Conservation (phyloP, 2,329 filamentous ascomycete genomes). For the Nannizziopsis arthrosporioides region DNA sequence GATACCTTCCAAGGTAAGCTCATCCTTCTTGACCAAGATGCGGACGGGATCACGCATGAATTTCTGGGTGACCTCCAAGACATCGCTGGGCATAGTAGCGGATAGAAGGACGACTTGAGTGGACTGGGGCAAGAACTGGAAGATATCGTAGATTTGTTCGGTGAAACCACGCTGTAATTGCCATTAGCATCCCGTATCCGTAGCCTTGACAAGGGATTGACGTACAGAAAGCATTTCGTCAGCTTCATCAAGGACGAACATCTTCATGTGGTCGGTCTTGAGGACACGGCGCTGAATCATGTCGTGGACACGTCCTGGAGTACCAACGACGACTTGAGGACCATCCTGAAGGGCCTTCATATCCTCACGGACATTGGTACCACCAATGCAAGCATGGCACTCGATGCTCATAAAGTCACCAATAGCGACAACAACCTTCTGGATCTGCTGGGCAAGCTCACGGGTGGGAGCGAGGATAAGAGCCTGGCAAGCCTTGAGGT, state of each 20-base stretch:
- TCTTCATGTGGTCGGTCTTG: constrained; percentile 97
- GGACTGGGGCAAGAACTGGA: constrained; percentile 93
- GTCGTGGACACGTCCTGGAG: constrained; percentile 95
- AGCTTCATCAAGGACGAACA: constrained; percentile 98
- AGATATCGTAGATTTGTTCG: constrained; percentile 99
- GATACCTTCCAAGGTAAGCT: constrained; percentile 98
- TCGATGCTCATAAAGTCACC: constrained; percentile 99
- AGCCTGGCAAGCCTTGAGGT: constrained; percentile 92
- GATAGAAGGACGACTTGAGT: constrained; percentile 98
- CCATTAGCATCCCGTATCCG: background rate
- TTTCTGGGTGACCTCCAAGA: constrained; percentile 98
- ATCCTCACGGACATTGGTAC: constrained; percentile 94
- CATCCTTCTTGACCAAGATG: constrained; percentile 99
- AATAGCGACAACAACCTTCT: constrained; percentile 97
- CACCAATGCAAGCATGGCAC: constrained; percentile 98
- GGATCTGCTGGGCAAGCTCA: constrained; percentile 97
- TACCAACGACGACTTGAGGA: constrained; percentile 94
- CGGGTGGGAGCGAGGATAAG: constrained; percentile 95
- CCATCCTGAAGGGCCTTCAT: constrained; percentile 96
- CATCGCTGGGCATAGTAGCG: constrained; percentile 97
- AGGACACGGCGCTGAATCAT: constrained; percentile 98
- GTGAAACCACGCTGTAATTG: constrained; percentile 71
- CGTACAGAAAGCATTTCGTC: constrained; percentile 74
- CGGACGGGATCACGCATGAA: constrained; percentile 99
- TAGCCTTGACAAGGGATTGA: constrained; percentile 3